These are phyloP conservation scores for Beauveria rudraprayagi DNA, from an alignment of 2,329 filamentous ascomycete species.

Conservation along the genomic window DNA sequence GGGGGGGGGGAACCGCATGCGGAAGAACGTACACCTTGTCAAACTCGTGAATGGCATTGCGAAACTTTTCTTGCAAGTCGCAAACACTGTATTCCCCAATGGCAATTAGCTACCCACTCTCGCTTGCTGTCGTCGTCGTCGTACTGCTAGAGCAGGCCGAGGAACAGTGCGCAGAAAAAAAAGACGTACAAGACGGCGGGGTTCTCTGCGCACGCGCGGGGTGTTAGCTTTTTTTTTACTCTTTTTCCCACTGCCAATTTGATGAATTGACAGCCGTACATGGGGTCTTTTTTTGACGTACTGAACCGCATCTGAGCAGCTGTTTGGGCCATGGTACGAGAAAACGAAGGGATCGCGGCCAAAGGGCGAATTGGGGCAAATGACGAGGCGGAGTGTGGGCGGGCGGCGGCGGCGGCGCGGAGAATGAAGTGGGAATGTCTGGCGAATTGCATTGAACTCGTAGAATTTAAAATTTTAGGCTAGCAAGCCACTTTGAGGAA, in stretches of 20 bases:
- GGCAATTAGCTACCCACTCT: not conserved
- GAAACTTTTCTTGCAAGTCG: slow-evolving; percentile 92
- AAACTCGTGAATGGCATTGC: slow-evolving; percentile 74
- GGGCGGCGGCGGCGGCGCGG: not conserved
- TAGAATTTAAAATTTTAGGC: too few relatives aligned
- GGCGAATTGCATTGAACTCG: not conserved
- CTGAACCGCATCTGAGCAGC: slow-evolving; percentile 24
- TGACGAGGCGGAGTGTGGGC: not conserved
- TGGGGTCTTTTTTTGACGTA: slow-evolving; percentile 18
- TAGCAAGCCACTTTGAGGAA: too few relatives aligned
- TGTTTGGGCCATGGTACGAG: slow-evolving; percentile 15
- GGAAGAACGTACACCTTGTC: slow-evolving; percentile 57
- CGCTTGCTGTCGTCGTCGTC: not conserved
- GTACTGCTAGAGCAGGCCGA: not conserved
- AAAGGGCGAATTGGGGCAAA: not conserved
- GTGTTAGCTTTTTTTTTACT: not conserved
- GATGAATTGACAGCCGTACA: too few relatives aligned
- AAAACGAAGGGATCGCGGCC: not conserved
- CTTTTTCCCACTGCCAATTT: too few relatives aligned
- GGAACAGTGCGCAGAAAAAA: not conserved
- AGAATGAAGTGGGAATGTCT: not conserved
- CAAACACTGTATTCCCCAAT: slow-evolving; percentile 57
- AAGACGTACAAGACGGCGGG: slow-evolving; percentile 42
- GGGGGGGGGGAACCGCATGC: not conserved
- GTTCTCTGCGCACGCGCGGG: slow-evolving; percentile 31